Conservation (phyloP, 2,329 filamentous ascomycete species). For the Cladophialophora exuberans region DNA sequence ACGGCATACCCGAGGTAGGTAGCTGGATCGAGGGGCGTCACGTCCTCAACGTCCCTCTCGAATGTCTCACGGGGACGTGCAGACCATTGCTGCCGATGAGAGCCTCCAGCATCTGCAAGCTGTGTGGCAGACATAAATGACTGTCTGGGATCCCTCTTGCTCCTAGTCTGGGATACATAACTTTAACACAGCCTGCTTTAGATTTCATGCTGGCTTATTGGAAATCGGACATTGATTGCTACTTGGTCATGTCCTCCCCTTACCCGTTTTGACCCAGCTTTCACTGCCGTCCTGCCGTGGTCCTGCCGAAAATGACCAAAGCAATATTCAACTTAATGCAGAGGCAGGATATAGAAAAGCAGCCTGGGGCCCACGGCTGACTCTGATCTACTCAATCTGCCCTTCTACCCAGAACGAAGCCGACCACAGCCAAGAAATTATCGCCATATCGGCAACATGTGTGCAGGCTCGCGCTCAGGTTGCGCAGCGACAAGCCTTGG, state of each 20-base stretch:
- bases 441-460: constrained; percentile 7
- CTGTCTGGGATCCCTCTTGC: too few relatives aligned
- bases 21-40: neutral
- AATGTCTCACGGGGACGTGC: too few relatives aligned
- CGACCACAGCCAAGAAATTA: neutral
- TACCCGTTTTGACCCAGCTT: constrained; percentile 3
- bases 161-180: too few relatives aligned
- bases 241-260: neutral
- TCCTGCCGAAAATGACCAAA: constrained; percentile 5
- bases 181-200: too few relatives aligned
- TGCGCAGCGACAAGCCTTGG: constrained; percentile 13
- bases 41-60: too few relatives aligned
- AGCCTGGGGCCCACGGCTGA: neutral
- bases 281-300: constrained; percentile 14
- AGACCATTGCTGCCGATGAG: neutral
- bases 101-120: neutral
- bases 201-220: too few relatives aligned
- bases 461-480: neutral
- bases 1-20: neutral
- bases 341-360: neutral
- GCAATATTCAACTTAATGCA: neutral
- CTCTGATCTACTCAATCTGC: neutral
- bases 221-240: constrained; percentile 14
- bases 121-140: neutral
- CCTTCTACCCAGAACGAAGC: neutral